Base-by-base conservation (phyloP, 2,329 filamentous ascomycete species). In the Keithomyces neogunnii region DNA sequence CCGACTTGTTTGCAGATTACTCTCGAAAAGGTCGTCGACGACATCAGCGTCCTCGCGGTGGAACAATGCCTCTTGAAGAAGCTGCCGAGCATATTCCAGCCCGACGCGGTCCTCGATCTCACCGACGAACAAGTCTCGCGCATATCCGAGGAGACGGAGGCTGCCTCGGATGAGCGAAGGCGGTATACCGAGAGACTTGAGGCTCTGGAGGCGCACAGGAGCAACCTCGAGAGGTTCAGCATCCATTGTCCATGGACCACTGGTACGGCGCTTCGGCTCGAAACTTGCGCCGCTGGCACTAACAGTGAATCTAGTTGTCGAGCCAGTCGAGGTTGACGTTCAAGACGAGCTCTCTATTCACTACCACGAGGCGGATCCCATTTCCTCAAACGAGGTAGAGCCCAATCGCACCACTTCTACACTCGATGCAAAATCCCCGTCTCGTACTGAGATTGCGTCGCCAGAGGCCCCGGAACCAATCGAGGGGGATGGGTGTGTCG, bases 21-120 rank as follows among this genome's bases (percentile, higher is more conserved):
- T 2, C 32, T 52, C 13, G 57, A 57, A 26, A 57, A 55, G 3
- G 57, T 60, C 35, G 50, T 56, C 7, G 59, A 60, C 47, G 58
- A 59, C 43, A 50, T 63, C 10, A 56, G 60, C 5, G 56, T 61
- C 2, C 55, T 63, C 13, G 57, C 60, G 1, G 57, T 63, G 26
- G 63, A 65, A 40, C 51, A 45, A 2, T 48, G 52, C 5, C 50
- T 64, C 2, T 28, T 64, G 1, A 19, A 42, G 1, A 52, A 57
- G 8, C 53, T 64, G 10, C 49, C 49, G 2, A 29, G 51, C 3
- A 47, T 64, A 1, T 49, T 65, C 6, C 52, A 52, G 8, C 55
- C 62, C 0, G 48, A 57, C 0, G 50, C 44, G 3, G 52, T 64
- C 0, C 48, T 55, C 1, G 51, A 49, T 19, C 59, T 64, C 55